Percentiles rank a stretch among this genome's conserved stretches.
These are phyloP conservation scores for Azolla pinnata DNA, from an alignment of 75 land plant genomes.

Conservation along the genomic window DNA sequence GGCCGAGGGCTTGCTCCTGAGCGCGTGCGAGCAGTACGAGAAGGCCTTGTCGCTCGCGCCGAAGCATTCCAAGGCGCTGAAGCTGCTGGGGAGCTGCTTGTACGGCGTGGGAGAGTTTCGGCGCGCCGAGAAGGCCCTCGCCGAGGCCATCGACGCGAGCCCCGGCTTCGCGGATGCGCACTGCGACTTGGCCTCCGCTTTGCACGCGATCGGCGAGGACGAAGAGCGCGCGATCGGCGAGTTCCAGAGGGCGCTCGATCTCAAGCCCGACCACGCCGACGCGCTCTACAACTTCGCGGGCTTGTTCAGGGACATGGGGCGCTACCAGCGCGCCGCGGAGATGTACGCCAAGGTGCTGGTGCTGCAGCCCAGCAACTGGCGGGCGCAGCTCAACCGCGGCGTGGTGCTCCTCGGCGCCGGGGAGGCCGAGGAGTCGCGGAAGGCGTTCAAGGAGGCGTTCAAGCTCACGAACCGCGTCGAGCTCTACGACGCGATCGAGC, in stretches of 20 bases:
- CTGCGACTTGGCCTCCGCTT: slow-evolving; percentile 86
- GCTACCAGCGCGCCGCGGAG: slow-evolving; percentile 85
- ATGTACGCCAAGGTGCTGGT: slow-evolving; percentile 83
- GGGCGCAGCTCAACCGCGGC: slow-evolving; percentile 88
- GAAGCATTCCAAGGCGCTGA: slow-evolving; percentile 80
- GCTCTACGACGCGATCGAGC: slow-evolving; percentile 77
- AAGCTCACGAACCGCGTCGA: slow-evolving; percentile 90
- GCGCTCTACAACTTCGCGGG: slow-evolving; percentile 92
- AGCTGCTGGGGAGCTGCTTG: slow-evolving; percentile 89
- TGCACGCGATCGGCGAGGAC: slow-evolving; percentile 87
- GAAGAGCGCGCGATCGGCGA: slow-evolving; percentile 70
- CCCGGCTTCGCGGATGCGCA: slow-evolving; percentile 93
- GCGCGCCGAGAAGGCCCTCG: slow-evolving; percentile 88
- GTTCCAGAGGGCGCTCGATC: slow-evolving; percentile 91
- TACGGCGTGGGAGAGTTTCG: slow-evolving; percentile 91
- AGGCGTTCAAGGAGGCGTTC: slow-evolving; percentile 86
- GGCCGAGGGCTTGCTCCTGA: slow-evolving; percentile 72
- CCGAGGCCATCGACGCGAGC: slow-evolving; percentile 66
- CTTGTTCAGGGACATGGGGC: slow-evolving; percentile 70
- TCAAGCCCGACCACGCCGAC: slow-evolving; percentile 88
- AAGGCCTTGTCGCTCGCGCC: slow-evolving; percentile 92
- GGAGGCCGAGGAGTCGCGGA: slow-evolving; percentile 80
- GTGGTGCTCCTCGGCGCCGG: slow-evolving; percentile 82
- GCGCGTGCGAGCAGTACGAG: slow-evolving; percentile 93
- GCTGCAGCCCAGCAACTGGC: slow-evolving; percentile 75